Percentiles rank a stretch among this genome's conserved stretches.
These are phyloP conservation scores for Babesia ovata DNA, from an alignment of 169 alveolate species.

Conservation along the genomic window DNA sequence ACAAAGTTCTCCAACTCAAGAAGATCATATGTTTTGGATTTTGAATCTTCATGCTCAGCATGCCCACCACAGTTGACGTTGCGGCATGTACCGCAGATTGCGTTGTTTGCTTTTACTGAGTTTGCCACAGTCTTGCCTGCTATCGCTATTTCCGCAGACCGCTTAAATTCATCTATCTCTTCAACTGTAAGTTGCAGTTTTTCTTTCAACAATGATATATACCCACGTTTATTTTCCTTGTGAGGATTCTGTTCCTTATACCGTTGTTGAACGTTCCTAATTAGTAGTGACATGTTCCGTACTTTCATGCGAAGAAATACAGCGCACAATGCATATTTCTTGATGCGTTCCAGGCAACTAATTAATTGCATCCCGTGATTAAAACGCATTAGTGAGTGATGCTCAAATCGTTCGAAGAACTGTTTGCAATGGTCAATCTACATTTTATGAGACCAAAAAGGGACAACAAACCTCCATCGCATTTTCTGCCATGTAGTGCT, in stretches of 20 bases:
- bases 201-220: conserved; percentile 19
- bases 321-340: conserved; percentile 39
- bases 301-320: conserved; percentile 40
- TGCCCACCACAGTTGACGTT: not conserved
- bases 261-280: conserved; percentile 3
- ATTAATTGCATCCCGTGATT: conserved; percentile 10
- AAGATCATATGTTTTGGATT: not conserved
- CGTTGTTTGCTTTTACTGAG: not conserved
- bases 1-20: conserved; percentile 15
- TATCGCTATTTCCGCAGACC: conserved; percentile 14
- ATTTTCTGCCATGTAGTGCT: conserved; percentile 6
- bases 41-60: not conserved
- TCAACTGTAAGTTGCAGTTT: conserved; percentile 28
- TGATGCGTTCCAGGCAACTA: conserved; percentile 46
- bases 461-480: not conserved
- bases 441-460: not conserved
- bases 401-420: conserved; percentile 35
- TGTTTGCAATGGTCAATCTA: conserved; percentile 32
- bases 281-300: not conserved
- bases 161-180: conserved; percentile 25
- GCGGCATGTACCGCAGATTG: too few species aligned
- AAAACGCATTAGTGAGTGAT: conserved; percentile 3
- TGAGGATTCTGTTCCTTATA: not conserved
- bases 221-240: conserved; percentile 17
- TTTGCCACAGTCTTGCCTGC: not conserved